Evolutionary conservation across 176 grass and related monocot species (phyloP).

Genomic region (Eleusine coracana): DNA sequence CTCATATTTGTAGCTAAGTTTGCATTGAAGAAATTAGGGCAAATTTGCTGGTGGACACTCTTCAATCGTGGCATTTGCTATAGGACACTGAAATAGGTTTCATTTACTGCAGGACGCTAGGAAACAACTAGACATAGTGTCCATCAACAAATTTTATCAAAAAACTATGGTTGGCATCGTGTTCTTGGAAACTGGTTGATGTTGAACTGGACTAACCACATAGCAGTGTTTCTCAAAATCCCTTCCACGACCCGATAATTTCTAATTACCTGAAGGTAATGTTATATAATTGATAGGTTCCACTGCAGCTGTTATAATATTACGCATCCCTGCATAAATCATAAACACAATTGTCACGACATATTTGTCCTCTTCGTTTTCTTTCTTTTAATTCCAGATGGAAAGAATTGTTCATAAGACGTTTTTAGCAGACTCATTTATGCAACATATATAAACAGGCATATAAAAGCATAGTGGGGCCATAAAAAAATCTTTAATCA

Average conservation of each 20-base stretch:
- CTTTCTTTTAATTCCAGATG: slow-evolving; percentile 27
- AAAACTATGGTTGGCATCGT: neutral
- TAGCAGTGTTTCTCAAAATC: neutral
- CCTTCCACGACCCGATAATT: neutral
- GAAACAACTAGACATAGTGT: too few relatives aligned
- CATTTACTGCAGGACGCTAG: too few relatives aligned
- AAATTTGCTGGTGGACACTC: too few relatives aligned
- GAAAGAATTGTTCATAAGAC: slow-evolving; percentile 3
- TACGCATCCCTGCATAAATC: slow-evolving; percentile 6
- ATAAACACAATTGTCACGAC: neutral
- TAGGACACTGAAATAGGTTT: too few relatives aligned
- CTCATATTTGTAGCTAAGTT: neutral
- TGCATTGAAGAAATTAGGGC: neutral
- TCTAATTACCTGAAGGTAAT: neutral
- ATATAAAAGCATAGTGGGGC: slow-evolving; percentile 32
- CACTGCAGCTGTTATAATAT: slow-evolving; percentile 7
- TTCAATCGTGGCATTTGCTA: too few relatives aligned
- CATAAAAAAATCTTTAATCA: slow-evolving; percentile 31
- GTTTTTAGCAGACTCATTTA: neutral
- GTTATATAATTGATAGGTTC: neutral
- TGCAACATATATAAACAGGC: slow-evolving; percentile 27
- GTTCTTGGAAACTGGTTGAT: neutral
- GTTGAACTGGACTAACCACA: neutral
- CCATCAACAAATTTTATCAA: too few relatives aligned
- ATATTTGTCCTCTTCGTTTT: slow-evolving; percentile 3